Percentiles rank a stretch among this genome's conserved stretches.
Evolutionary conservation across 2,329 filamentous ascomycete genomes (phyloP).

Genomic region (Aspergillus pseudotamarii): DNA sequence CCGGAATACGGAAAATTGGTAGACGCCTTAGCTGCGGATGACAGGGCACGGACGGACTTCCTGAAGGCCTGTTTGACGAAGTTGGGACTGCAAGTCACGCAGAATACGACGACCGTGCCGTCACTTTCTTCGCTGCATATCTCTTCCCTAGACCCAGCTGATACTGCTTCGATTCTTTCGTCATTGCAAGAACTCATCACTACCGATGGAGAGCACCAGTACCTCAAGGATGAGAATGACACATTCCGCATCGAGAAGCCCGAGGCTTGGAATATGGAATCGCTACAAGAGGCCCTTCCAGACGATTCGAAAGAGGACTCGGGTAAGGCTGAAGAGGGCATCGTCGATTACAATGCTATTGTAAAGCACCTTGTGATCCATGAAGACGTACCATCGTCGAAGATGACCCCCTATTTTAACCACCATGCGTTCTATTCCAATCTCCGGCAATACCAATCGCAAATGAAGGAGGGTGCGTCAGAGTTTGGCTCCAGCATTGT

Average conservation of each 20-base stretch:
- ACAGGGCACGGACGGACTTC: slow-evolving; percentile 71
- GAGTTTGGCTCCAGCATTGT: slow-evolving; percentile 77
- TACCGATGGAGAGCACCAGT: slow-evolving; percentile 66
- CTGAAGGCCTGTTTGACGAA: slow-evolving; percentile 78
- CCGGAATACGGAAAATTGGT: slow-evolving; percentile 73
- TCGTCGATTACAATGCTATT: slow-evolving; percentile 73
- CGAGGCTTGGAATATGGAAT: slow-evolving; percentile 61
- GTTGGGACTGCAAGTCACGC: slow-evolving; percentile 76
- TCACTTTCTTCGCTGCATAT: slow-evolving; percentile 82
- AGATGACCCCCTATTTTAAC: slow-evolving; percentile 83
- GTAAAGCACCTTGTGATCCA: slow-evolving; percentile 76
- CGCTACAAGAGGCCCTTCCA: slow-evolving; percentile 58
- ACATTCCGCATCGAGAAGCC: slow-evolving; percentile 76
- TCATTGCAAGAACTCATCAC: slow-evolving; percentile 68
- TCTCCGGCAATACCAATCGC: slow-evolving; percentile 66
- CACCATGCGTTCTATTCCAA: slow-evolving; percentile 77
- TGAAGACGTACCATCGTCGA: slow-evolving; percentile 68
- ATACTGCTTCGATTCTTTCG: slow-evolving; percentile 68
- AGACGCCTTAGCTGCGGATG: slow-evolving; percentile 66
- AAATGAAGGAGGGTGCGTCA: slow-evolving; percentile 56
- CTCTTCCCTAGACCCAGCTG: slow-evolving; percentile 66
- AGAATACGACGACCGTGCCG: slow-evolving; percentile 69
- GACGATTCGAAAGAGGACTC: slow-evolving; percentile 30
- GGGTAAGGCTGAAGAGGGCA: slow-evolving; percentile 55
- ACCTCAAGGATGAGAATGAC: slow-evolving; percentile 79